Evolutionary conservation across 2,329 filamentous ascomycete genomes (phyloP).

Genomic region (Diaporthe aspalathi): DNA sequence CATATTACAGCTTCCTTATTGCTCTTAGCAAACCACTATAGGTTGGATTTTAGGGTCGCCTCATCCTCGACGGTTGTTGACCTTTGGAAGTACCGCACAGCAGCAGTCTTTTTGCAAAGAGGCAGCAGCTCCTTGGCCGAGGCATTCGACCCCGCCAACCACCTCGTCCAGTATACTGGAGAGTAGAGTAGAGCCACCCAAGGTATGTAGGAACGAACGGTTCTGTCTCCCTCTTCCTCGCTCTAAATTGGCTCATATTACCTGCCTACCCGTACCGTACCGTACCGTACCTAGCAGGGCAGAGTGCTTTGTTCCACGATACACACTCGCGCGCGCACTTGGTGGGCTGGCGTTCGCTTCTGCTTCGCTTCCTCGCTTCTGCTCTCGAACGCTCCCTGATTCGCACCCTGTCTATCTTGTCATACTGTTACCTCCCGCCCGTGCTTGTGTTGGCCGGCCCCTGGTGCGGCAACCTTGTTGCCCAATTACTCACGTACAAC

Average conservation of each 20-base stretch:
- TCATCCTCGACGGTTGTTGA: conserved; percentile 2
- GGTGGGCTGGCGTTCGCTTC: no score
- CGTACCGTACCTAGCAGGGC: background rate
- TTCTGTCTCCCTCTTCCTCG: background rate
- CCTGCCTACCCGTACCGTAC: background rate
- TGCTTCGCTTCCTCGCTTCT: background rate
- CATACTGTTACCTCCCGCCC: conserved; percentile 18
- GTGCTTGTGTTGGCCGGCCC: background rate
- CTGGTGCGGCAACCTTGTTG: conserved; percentile 5
- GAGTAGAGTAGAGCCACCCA: no score
- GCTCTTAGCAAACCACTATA: conserved; percentile 17
- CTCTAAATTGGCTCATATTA: background rate
- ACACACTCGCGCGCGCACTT: no score
- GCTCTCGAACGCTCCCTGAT: conserved; percentile 15
- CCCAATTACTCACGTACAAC: conserved; percentile 31
- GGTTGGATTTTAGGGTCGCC: background rate
- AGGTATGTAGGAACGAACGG: conserved; percentile 20
- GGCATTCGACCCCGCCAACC: conserved; percentile 2
- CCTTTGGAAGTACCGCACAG: conserved; percentile 4
- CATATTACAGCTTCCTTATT: conserved; percentile 17
- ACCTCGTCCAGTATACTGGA: no score
- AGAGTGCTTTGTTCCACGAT: conserved; percentile 16
- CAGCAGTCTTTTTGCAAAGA: background rate
- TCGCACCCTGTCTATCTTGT: conserved; percentile 17
- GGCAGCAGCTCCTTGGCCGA: background rate